Evolutionary conservation across 306 rosid genomes (phyloP).

Genomic region (Carpinus fangiana): DNA sequence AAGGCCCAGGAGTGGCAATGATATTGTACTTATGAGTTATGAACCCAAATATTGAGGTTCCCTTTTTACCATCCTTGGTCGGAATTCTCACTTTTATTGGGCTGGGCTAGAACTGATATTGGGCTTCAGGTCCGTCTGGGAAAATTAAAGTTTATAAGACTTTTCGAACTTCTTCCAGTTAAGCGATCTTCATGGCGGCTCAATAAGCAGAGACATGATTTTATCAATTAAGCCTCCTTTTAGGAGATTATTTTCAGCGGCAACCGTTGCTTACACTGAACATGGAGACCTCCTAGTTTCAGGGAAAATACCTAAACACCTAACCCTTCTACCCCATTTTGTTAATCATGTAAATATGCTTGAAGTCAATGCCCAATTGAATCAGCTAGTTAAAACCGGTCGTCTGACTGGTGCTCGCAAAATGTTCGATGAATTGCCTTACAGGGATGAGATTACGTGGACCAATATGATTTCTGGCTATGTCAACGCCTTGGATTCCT

Average conservation of each 20-base stretch:
- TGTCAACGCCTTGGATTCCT: slow-evolving; percentile 40
- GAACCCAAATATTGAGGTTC: too few relatives aligned
- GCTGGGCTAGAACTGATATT: neutral
- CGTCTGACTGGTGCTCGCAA: slow-evolving; percentile 46
- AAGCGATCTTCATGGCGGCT: slow-evolving; percentile 7
- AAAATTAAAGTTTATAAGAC: slow-evolving; percentile 2
- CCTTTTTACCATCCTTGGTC: too few relatives aligned
- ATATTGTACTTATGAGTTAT: too few relatives aligned
- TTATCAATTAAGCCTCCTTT: slow-evolving; percentile 22
- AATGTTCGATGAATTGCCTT: slow-evolving; percentile 53
- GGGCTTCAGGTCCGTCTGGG: neutral
- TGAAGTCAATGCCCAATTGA: slow-evolving; percentile 55
- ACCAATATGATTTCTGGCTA: slow-evolving; percentile 58
- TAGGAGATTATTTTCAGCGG: slow-evolving; percentile 35
- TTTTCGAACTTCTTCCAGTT: neutral
- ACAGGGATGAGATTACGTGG: slow-evolving; percentile 63
- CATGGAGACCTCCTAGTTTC: slow-evolving; percentile 20
- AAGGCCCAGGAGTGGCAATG: too few relatives aligned
- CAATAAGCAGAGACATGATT: slow-evolving; percentile 25
- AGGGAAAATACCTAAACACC: slow-evolving; percentile 25
- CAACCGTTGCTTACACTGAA: slow-evolving; percentile 20
- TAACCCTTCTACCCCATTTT: slow-evolving; percentile 21
- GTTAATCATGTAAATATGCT: slow-evolving; percentile 29
- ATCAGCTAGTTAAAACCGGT: slow-evolving; percentile 51
- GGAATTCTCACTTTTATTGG: too few relatives aligned